Evolutionary conservation across 176 grass and related monocot species (phyloP).

Genomic region (Carex littledalei): DNA sequence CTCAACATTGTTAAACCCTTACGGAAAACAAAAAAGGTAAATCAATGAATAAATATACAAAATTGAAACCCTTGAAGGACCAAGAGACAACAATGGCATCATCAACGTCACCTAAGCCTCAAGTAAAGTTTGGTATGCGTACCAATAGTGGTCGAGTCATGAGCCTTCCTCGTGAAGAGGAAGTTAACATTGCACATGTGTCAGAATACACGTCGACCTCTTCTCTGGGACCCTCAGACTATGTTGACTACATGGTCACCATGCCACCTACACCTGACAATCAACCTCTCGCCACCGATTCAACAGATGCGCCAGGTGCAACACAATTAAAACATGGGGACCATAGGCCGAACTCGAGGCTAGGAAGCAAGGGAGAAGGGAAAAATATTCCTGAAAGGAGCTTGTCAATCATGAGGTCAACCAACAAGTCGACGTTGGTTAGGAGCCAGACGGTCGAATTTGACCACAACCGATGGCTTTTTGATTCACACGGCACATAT

Average conservation of each 20-base stretch:
- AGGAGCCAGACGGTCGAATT: conserved; percentile 36
- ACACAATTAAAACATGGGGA: conserved; percentile 32
- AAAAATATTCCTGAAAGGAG: conserved; percentile 9
- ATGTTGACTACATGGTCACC: conserved; percentile 68
- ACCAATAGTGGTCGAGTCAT: conserved; percentile 37
- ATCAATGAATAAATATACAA: conserved; percentile 3
- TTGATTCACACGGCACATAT: conserved; percentile 38
- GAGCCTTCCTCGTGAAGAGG: conserved; percentile 39
- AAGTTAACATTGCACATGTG: conserved; percentile 16
- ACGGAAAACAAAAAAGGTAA: background rate
- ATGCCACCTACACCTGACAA: conserved; percentile 95
- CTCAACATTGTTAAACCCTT: background rate
- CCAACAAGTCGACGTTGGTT: conserved; percentile 29
- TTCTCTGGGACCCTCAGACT: conserved; percentile 36
- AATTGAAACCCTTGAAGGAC: conserved; percentile 7
- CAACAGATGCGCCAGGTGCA: background rate
- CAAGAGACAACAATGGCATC: conserved; percentile 4
- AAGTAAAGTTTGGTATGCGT: conserved; percentile 27
- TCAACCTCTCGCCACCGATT: conserved; percentile 35
- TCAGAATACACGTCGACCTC: conserved; percentile 30
- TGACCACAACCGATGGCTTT: conserved; percentile 45
- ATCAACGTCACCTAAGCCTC: conserved; percentile 33
- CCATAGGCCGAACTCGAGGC: conserved; percentile 23
- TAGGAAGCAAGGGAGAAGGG: conserved; percentile 23
- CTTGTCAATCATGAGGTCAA: conserved; percentile 3